A percentile compares a stretch with the other conserved stretches of the same genome.
These are phyloP conservation scores for Suhomyces wounanorum DNA, from an alignment of 1,139 yeast species.

Conservation along the genomic window DNA sequence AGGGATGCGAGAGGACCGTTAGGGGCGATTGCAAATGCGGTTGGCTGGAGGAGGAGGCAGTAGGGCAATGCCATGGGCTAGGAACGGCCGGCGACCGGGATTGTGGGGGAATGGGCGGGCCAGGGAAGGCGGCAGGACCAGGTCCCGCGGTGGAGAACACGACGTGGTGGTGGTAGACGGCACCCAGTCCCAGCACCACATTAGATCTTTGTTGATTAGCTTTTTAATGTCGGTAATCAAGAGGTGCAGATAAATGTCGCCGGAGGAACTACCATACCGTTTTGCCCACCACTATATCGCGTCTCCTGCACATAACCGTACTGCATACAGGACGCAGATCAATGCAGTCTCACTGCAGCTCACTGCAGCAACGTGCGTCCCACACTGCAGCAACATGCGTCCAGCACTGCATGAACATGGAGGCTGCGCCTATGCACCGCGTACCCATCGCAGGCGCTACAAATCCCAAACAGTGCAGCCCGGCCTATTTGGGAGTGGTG, in stretches of 20 bases:
- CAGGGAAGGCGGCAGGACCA: too few species aligned
- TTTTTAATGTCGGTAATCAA: constrained; percentile 11
- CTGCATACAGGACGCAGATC: not conserved
- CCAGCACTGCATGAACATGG: not conserved
- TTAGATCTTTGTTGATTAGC: constrained; percentile 7
- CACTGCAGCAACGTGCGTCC: not conserved
- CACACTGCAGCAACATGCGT: not conserved
- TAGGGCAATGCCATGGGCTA: not conserved
- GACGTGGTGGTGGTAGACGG: not conserved
- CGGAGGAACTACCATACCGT: not conserved
- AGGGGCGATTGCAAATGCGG: not conserved
- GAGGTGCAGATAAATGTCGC: constrained; percentile 2
- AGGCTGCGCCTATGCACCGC: not conserved
- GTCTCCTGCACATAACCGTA: not conserved
- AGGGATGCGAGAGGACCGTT: not conserved
- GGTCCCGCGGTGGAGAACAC: too few species aligned
- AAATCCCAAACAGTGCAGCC: not conserved
- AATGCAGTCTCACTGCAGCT: not conserved
- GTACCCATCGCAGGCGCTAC: not conserved
- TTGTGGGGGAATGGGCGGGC: not conserved
- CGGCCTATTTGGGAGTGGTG: not conserved
- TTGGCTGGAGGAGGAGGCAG: not conserved
- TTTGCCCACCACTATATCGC: not conserved
- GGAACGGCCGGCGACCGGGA: not conserved
- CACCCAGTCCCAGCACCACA: not conserved